Evolutionary conservation across 176 grass and related monocot genomes (phyloP).

Genomic region (Chloris gayana): DNA sequence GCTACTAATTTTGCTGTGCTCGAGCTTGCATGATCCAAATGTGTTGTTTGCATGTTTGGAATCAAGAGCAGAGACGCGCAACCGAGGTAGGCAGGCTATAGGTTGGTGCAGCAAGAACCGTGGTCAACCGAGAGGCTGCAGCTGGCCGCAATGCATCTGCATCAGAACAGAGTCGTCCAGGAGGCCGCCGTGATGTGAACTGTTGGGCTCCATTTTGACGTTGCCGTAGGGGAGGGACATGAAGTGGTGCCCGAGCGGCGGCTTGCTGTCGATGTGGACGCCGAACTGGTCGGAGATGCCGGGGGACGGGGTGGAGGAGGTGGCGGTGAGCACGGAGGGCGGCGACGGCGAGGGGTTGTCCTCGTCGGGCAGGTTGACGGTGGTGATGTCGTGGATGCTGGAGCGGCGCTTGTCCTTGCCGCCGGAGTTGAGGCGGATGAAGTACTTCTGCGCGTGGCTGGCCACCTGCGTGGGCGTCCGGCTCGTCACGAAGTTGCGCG

Average conservation of each 20-base stretch:
- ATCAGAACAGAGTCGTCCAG: constrained; percentile 54
- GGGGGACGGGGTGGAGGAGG: constrained; percentile 39
- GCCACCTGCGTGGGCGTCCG: constrained; percentile 95
- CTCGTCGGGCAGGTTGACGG: constrained; percentile 82
- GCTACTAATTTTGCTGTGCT: background rate
- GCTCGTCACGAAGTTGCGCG: constrained; percentile 88
- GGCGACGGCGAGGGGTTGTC: constrained; percentile 60
- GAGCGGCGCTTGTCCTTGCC: constrained; percentile 98
- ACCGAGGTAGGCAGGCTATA: background rate
- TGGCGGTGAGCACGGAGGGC: constrained; percentile 52
- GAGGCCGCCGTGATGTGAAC: constrained; percentile 26
- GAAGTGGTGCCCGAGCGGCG: constrained; percentile 43
- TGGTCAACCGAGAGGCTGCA: constrained; percentile 64
- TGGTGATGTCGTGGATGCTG: constrained; percentile 99
- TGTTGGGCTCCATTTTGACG: constrained; percentile 60
- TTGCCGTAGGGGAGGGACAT: constrained; percentile 51
- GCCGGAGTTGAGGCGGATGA: constrained; percentile 92
- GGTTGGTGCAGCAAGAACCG: background rate
- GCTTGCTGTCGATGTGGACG: constrained; percentile 59
- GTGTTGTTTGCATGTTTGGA: constrained; percentile 3
- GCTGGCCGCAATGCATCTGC: constrained; percentile 72
- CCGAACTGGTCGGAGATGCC: constrained; percentile 58
- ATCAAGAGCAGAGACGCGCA: constrained; percentile 30
- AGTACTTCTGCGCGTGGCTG: constrained; percentile 99
- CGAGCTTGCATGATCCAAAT: background rate